Conservation (phyloP, 2,329 filamentous ascomycete species). For the Nemania sp. region DNA sequence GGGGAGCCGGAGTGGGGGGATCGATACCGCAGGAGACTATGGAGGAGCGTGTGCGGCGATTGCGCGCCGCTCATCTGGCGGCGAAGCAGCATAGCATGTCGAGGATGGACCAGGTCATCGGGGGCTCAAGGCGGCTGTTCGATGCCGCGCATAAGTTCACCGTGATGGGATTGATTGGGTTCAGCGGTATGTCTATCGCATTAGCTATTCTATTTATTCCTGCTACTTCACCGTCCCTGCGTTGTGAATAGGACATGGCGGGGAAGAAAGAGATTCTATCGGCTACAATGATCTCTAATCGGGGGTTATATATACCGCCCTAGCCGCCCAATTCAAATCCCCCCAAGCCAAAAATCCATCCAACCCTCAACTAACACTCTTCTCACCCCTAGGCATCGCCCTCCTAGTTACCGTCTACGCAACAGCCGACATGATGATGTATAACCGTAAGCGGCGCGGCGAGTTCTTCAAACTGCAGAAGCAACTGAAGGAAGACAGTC, state of each 20-base stretch:
- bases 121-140: conserved; percentile 62
- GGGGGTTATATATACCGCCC: too few relatives aligned
- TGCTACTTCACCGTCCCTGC: background rate
- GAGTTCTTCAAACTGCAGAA: conserved; percentile 69
- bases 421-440: conserved; percentile 70
- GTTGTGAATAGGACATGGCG: background rate
- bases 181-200: conserved; percentile 62
- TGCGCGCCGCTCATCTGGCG: conserved; percentile 76
- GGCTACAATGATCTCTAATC: too few relatives aligned
- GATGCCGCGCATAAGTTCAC: conserved; percentile 69
- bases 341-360: background rate
- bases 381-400: conserved; percentile 59
- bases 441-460: conserved; percentile 69
- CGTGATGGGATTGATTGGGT: conserved; percentile 65
- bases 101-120: conserved; percentile 63
- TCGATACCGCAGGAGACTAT: conserved; percentile 66
- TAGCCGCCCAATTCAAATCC: background rate
- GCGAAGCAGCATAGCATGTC: conserved; percentile 70
- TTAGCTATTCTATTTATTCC: background rate
- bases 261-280: background rate
- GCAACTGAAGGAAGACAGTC: conserved; percentile 65
- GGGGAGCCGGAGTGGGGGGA: conserved; percentile 16
- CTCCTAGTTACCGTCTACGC: conserved; percentile 69
- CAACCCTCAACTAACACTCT: background rate
- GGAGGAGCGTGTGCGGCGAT: conserved; percentile 75